Evolutionary conservation across 352 stramenopile genomes (phyloP).

Genomic region (Halophytophthora batemanensis): DNA sequence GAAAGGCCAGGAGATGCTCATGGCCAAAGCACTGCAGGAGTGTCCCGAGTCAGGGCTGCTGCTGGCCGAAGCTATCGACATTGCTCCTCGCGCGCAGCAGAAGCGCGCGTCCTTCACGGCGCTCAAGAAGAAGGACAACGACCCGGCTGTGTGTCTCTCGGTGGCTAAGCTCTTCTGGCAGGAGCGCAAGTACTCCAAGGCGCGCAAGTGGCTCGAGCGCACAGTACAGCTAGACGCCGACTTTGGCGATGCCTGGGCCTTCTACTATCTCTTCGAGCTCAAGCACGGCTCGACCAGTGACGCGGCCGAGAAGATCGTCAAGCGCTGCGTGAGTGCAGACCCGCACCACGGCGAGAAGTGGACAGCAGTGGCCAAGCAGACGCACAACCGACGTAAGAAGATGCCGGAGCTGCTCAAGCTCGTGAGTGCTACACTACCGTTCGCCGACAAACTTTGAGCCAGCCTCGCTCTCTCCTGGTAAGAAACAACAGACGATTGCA

Average conservation of each 20-base stretch:
- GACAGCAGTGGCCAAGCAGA: conserved; percentile 92
- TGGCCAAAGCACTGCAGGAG: conserved; percentile 97
- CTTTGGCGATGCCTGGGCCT: conserved; percentile 96
- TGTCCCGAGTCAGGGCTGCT: conserved; percentile 95
- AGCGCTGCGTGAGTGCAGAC: conserved; percentile 89
- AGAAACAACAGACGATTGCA: conserved; percentile 13
- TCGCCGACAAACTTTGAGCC: conserved; percentile 43
- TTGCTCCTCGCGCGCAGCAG: conserved; percentile 92
- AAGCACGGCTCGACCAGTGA: conserved; percentile 75
- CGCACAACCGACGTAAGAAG: conserved; percentile 85
- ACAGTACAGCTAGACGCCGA: conserved; percentile 95
- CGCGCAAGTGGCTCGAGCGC: conserved; percentile 97
- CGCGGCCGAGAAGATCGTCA: conserved; percentile 82
- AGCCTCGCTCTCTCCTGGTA: conserved; percentile 17
- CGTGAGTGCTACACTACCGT: conserved; percentile 73
- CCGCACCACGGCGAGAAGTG: conserved; percentile 96
- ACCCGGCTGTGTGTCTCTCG: conserved; percentile 94
- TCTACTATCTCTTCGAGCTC: conserved; percentile 97
- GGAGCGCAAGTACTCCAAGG: conserved; percentile 94
- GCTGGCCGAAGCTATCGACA: conserved; percentile 95
- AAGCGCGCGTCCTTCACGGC: conserved; percentile 95
- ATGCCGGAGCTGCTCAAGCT: conserved; percentile 67
- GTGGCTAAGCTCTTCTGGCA: conserved; percentile 97
- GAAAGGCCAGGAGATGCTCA: conserved; percentile 94
- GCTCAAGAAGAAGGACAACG: conserved; percentile 97